phyloP scores from a whole-genome alignment of 257 asterid species.

The Petunia axillaris region DNA sequence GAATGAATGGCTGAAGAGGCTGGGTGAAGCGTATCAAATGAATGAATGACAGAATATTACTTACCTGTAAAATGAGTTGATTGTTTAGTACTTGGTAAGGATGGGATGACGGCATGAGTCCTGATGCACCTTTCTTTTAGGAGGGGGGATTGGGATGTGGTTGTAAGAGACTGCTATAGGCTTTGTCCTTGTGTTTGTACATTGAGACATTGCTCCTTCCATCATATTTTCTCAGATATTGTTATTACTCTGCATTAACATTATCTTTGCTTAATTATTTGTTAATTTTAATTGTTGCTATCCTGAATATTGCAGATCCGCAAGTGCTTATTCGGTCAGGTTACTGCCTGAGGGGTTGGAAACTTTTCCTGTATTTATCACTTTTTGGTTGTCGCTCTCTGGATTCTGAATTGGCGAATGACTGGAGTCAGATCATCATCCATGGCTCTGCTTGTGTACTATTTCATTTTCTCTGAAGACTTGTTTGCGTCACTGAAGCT shows the following conservation, averaged over 20 bases:
- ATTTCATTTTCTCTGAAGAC: slow-evolving; percentile 30
- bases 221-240: neutral
- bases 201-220: neutral
- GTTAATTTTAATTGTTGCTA: neutral
- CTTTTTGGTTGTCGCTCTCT: neutral
- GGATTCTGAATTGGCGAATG: slow-evolving; percentile 33
- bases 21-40: neutral
- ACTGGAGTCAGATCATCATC: slow-evolving; percentile 23
- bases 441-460: slow-evolving; percentile 31
- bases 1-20: neutral
- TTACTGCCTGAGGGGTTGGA: slow-evolving; percentile 53
- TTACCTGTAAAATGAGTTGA: neutral
- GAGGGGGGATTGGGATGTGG: neutral
- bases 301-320: slow-evolving; percentile 66
- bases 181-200: neutral
- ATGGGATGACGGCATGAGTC: neutral
- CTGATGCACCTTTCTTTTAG: neutral
- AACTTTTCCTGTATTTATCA: slow-evolving; percentile 25
- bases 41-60: neutral
- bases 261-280: slow-evolving; percentile 6
- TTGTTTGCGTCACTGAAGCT: neutral
- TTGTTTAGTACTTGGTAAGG: neutral
- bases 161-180: neutral
- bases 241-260: neutral
- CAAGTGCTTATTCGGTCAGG: slow-evolving; percentile 60